Base-by-base conservation (phyloP, 441 rosid genomes). In the Pelargonium myrrhifolium region DNA sequence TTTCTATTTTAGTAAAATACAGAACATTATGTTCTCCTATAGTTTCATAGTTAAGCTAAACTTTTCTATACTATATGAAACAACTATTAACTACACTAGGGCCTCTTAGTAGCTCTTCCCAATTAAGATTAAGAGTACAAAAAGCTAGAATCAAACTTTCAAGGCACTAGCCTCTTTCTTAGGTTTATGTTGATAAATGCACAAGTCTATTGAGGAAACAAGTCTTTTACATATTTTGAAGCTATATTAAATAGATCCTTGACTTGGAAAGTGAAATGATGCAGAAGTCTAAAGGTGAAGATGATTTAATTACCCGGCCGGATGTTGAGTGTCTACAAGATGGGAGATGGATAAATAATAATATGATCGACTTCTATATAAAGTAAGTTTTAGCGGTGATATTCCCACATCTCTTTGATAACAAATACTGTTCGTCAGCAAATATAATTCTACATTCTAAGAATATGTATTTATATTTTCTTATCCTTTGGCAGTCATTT, bases 311-410 rank as follows among this genome's bases (percentile, higher is more conserved):
- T 75, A 82, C 85, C 66, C 76, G 82, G 79, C 79, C 85, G 78
- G 98, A 94, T 60, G 72, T 88, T 74, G 91, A 84, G 73, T 87
- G 89, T 78, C 77, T 94, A 40, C 78, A 55, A 67, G 98, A 98
- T 0, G 78, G 84, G 65, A 81, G 85, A 64, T 94, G 89, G 72
- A 68, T 94, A 81, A 92, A 94, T 66, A 98, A 94, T 76, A 88
- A 88, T 9, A 86, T 94, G 51, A 81, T 94, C 75, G 99, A 94
- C 84, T 92, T 94, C 66, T 94, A 92, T 76, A 85, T 89, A 62
- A 83, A 81, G 99, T 89, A 73, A 81, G 89, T 76, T 59, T 18
- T 37, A 63, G 14, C 67, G 62, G 17, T 72, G 5, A 42, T 59
- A 15, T 21, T 24, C 65, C 10, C 21, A 56, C 56, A 4, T 31